Evolutionary conservation across 2,329 filamentous ascomycete species (phyloP), one percentile per base, ranked within the genome.

Genomic region (Fusarium anguioides): DNA sequence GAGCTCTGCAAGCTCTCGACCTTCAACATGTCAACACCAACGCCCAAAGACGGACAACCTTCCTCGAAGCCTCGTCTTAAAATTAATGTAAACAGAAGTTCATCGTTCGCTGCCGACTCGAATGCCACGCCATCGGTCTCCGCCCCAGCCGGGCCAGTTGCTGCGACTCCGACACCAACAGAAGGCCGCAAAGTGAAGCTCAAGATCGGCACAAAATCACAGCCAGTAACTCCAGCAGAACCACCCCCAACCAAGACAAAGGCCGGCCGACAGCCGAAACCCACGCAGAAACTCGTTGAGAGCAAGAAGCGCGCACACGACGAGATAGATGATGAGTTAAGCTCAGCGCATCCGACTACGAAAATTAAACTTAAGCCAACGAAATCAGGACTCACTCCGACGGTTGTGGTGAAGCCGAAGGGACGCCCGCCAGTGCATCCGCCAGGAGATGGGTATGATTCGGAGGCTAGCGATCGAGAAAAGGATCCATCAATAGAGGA

Each of bases 381-480:
- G 21, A 77, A 83, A 53, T 67, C 71, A 46, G 75, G 69, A 53
- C 75, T 73, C 53, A 80, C 78, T 40, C 77, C 81, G 4, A 74
- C 72, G 46, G 62, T 82, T 20, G 78, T 81, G 42, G 75, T 92
- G 57, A 90, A 89, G 72, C 82, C 87, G 46, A 88, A 89, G 70
- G 90, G 90, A n/a, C 86, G 88, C 65, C 84, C 87, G 2, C 90
- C 92, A 8, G 82, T 86, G 29, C 87, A 92, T 66, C 89, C 89
- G 7, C 86, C 88, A 2, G 96, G 96, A 49, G 93, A 97, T 55
- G 96, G 95, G 9, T 99, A 98, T 79, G 96, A 99, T 76, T 97
- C 94, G 5, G 96, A 98, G 78, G 93, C 94, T 14, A 96, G 94
- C 54, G 96, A 98, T 75, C 88, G 90, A 15, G 96, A 99, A 77